Conservation (phyloP, 768 basidiomycete genomes). For the Tremella mesenterica region DNA sequence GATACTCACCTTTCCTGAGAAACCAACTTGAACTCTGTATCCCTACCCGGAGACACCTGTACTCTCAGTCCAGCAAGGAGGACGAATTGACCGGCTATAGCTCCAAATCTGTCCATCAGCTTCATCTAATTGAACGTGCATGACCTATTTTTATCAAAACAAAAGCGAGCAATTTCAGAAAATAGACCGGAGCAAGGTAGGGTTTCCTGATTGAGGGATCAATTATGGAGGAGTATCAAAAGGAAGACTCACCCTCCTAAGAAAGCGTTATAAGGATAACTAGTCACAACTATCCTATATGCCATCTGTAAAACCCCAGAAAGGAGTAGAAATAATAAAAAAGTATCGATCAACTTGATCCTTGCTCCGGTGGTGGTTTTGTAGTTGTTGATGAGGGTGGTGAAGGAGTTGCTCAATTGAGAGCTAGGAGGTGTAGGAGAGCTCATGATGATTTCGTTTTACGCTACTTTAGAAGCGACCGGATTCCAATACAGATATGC, state of each 20-base stretch:
- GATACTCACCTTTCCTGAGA: slow-evolving; percentile 81
- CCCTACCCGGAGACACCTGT: slow-evolving; percentile 66
- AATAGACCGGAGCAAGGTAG: too few relatives aligned
- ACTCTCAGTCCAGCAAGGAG: slow-evolving; percentile 81
- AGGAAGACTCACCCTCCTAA: slow-evolving; percentile 67
- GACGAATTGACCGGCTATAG: slow-evolving; percentile 94
- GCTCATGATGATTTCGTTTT: too few relatives aligned
- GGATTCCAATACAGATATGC: too few relatives aligned
- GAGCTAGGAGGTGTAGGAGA: too few relatives aligned
- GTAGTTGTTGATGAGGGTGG: slow-evolving; percentile 50
- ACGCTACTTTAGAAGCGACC: too few relatives aligned
- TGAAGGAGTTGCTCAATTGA: slow-evolving; percentile 14
- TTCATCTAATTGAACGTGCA: background rate
- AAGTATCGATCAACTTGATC: slow-evolving; percentile 87
- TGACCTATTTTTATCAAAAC: background rate
- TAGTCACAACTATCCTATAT: slow-evolving; percentile 83
- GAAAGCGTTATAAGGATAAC: slow-evolving; percentile 96
- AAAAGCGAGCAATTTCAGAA: too few relatives aligned
- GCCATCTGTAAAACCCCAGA: slow-evolving; percentile 82
- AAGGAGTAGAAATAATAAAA: slow-evolving; percentile 83
- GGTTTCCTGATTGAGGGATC: background rate
- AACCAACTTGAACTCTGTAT: slow-evolving; percentile 64
- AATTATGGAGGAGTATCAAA: background rate
- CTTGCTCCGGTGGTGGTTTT: slow-evolving; percentile 64
- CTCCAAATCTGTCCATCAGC: slow-evolving; percentile 59